Evolutionary conservation across 2,329 filamentous ascomycete species (phyloP), one percentile per base, ranked within the genome.

Genomic region (Aphanocladium album): DNA sequence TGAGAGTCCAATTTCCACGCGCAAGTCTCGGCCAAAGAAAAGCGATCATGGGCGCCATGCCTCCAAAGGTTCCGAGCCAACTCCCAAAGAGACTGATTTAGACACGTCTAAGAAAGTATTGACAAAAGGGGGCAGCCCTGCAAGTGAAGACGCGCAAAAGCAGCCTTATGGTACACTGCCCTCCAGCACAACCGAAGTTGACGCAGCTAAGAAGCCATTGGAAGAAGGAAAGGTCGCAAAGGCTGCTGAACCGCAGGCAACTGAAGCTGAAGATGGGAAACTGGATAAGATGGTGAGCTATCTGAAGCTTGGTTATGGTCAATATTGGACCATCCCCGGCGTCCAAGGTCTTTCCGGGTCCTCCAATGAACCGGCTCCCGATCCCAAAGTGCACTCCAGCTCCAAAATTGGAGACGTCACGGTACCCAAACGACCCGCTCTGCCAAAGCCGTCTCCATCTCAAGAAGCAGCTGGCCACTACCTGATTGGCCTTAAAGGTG

Each of bases 1-100:
- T 57, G 89, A 96, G 39, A 92, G 91, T 65, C 89, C 91, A 16
- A 84, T 83, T 1, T 88, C 89, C 1, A 81, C 82, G 62, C 83
- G 89, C 35, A 79, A 81, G 52, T 73, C 76, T 64, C 82, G 72
- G 68, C 71, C 65, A 25, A 73, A 68, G 58, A 74, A 75, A 70
- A 27, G 8, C 17, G 43, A n/a, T 2, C 8, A 25, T 23, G 19
- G 17, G 11, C n/a, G n/a, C 14, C 17, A 37, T 9, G 23, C 23
- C 6, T 0, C 33, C 2, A 56, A 50, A 30, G 33, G 19, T 4
- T 21, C 35, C 2, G 37, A 30, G 27, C 17, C 8, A 3, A 19
- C 8, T 19, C 23, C 52, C 14, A 39, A 41, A 25, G 51, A 7
- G 11, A 6, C 14, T n/a, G n/a, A n/a, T n/a, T n/a, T n/a, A 14